Conservation (phyloP, 768 basidiomycete genomes). For the Cystofilobasidium capitatum region DNA sequence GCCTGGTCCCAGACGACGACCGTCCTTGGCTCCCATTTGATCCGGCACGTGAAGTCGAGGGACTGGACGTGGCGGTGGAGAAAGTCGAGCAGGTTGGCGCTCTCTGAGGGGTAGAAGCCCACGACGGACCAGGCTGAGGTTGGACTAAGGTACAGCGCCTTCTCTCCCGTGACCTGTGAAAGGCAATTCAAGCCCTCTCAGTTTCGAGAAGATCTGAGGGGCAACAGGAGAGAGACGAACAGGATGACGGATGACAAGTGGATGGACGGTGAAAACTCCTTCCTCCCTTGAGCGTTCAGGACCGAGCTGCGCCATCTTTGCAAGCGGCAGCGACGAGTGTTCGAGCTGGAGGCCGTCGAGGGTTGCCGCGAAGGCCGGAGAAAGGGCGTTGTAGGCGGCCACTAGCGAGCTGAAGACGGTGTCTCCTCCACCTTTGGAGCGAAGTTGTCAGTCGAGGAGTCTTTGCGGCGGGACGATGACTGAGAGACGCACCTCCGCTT, state of each 20-base stretch:
- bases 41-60: background rate
- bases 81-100: constrained; percentile 7
- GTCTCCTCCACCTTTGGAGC: background rate
- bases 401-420: background rate
- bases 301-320: background rate
- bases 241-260: constrained; percentile 1
- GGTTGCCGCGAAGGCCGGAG: background rate
- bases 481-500: background rate
- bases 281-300: background rate
- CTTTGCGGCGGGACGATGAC: background rate
- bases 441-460: too few relatives aligned
- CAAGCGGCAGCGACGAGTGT: background rate
- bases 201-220: background rate
- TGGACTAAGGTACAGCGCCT: background rate
- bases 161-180: background rate
- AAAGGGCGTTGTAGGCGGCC: background rate
- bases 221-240: background rate
- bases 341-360: background rate
- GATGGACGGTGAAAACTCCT: background rate
- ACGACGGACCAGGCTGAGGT: background rate
- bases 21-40: background rate
- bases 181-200: background rate
- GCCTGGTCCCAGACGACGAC: constrained; percentile 6
- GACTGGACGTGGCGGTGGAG: background rate
- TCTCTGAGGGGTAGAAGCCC: background rate